Conservation (phyloP, 148 eudicot species). For the Oxyria digyna region DNA sequence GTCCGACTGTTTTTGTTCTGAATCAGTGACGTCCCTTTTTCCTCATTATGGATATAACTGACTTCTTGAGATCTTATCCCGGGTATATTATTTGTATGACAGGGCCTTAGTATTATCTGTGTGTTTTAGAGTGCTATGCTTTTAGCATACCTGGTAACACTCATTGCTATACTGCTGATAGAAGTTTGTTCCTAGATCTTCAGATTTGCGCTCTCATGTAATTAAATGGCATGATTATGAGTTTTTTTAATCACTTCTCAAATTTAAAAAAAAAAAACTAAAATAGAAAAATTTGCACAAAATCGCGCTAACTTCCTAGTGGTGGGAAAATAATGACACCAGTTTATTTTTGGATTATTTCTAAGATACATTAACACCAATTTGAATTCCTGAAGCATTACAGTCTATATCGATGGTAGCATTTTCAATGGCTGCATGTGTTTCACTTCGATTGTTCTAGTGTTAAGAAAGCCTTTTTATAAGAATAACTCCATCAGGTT, state of each 20-base stretch:
- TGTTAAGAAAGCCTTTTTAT: neutral
- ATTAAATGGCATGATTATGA: neutral
- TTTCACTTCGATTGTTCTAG: neutral
- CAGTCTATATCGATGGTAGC: neutral
- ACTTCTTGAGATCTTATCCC: neutral
- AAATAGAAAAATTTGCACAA: neutral
- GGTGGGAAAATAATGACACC: neutral
- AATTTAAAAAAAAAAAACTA: no score
- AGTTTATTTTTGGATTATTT: no score
- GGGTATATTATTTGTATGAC: neutral
- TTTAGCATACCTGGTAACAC: neutral
- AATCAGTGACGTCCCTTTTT: constrained; percentile 1
- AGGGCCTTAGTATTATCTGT: neutral
- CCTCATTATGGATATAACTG: neutral
- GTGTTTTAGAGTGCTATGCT: neutral
- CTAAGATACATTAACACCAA: no score
- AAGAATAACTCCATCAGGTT: neutral
- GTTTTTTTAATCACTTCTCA: no score
- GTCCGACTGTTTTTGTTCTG: neutral
- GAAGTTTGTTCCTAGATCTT: neutral
- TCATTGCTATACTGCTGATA: neutral
- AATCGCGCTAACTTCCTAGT: neutral
- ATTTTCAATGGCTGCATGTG: neutral
- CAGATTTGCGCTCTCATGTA: neutral
- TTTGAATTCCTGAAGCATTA: neutral